phyloP scores from a whole-genome alignment of 768 basidiomycete species.

The Tylopilus balloui region DNA sequence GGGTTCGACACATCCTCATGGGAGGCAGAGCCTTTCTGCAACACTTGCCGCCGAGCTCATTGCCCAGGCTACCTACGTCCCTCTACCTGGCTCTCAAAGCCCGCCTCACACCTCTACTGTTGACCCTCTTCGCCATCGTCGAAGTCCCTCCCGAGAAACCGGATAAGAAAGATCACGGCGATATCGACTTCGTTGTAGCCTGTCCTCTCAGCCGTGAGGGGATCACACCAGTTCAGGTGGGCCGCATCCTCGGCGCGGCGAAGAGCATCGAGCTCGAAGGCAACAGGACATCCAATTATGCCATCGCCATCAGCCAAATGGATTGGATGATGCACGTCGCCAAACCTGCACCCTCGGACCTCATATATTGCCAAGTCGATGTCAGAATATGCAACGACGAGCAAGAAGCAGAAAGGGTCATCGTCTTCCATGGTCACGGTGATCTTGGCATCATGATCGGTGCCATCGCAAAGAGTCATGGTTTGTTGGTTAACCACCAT shows the following conservation, averaged over 20 bases:
- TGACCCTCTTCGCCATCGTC: conserved; percentile 46
- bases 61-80: conserved; percentile 58
- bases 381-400: conserved; percentile 52
- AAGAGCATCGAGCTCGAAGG: conserved; percentile 45
- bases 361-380: conserved; percentile 51
- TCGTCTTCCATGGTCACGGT: conserved; percentile 62
- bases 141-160: conserved; percentile 59
- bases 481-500: conserved; percentile 46
- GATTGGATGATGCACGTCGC: conserved; percentile 31
- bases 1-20: conserved; percentile 38
- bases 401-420: conserved; percentile 46
- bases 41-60: conserved; percentile 38
- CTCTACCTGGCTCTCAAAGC: conserved; percentile 52
- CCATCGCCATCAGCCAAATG: conserved; percentile 41
- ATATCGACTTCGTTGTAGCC: conserved; percentile 64
- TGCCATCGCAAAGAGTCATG: conserved; percentile 47
- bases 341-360: conserved; percentile 2
- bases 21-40: conserved; percentile 66
- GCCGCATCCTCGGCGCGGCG: conserved; percentile 43
- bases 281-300: conserved; percentile 61
- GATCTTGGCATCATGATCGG: conserved; percentile 71
- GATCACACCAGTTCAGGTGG: conserved; percentile 35
- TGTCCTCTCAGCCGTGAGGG: conserved; percentile 30
- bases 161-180: conserved; percentile 61
- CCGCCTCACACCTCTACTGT: conserved; percentile 39